phyloP scores from a whole-genome alignment of 1,139 yeast genomes.

The Fermentozyma sake region DNA sequence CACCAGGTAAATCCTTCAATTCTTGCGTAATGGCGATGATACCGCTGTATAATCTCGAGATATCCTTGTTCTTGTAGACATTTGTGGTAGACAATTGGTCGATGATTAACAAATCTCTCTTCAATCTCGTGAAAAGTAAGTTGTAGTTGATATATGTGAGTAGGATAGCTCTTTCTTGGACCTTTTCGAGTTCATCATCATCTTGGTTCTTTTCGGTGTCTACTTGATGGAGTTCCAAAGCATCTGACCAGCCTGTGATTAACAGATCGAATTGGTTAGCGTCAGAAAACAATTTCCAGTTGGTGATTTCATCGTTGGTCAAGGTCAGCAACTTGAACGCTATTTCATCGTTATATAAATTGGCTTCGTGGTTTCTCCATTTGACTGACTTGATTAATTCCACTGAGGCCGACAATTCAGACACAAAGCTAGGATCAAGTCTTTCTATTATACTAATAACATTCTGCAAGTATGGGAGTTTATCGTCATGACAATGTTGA shows the following conservation, averaged over 20 bases:
- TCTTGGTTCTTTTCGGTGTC: conserved; percentile 29
- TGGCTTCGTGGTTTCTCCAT: conserved; percentile 78
- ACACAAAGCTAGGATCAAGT: conserved; percentile 39
- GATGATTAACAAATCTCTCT: conserved; percentile 61
- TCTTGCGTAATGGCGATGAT: conserved; percentile 48
- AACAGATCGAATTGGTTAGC: conserved; percentile 29
- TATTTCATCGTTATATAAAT: conserved; percentile 65
- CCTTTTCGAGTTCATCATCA: conserved; percentile 47
- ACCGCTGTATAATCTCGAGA: conserved; percentile 45
- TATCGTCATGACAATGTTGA: conserved; percentile 32
- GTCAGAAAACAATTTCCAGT: conserved; percentile 16
- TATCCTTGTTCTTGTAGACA: conserved; percentile 38
- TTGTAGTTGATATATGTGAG: conserved; percentile 72
- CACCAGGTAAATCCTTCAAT: conserved; percentile 82
- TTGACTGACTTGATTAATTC: conserved; percentile 35
- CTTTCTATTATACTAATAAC: conserved; percentile 35
- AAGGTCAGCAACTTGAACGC: conserved; percentile 50
- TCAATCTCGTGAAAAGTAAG: conserved; percentile 58
- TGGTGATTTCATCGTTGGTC: conserved; percentile 25
- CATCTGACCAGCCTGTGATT: conserved; percentile 33
- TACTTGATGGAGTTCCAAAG: conserved; percentile 26
- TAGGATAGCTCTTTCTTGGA: conserved; percentile 71
- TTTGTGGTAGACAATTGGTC: conserved; percentile 15
- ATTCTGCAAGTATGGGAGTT: conserved; percentile 30
- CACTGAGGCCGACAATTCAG: conserved; percentile 25